A percentile compares a stretch with the other conserved stretches of the same genome.
Evolutionary conservation across 1,139 yeast genomes (phyloP).

Genomic region (Geotrichum reessii): DNA sequence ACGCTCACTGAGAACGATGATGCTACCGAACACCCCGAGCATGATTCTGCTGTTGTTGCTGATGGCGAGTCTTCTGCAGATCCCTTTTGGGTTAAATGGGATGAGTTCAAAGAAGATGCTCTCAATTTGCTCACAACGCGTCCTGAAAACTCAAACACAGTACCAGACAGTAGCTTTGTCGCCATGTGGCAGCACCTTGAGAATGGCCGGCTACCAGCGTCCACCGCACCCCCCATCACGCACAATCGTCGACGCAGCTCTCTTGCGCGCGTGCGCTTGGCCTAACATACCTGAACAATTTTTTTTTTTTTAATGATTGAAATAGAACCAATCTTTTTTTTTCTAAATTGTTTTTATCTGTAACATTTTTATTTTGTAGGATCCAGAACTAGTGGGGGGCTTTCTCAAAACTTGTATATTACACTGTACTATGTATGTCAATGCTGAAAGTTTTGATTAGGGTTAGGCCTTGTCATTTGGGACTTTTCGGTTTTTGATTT

Average conservation of each 20-base stretch:
- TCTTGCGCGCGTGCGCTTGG: conserved; percentile 14
- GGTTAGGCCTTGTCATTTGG: neutral
- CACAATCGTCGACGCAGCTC: conserved; percentile 12
- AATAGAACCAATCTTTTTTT: neutral
- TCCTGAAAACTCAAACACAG: conserved; percentile 7
- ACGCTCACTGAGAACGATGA: neutral
- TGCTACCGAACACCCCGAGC: neutral
- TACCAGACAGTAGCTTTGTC: conserved; percentile 14
- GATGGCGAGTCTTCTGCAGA: neutral
- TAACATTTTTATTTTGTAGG: neutral
- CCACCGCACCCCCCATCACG: conserved; percentile 16
- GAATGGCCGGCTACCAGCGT: conserved; percentile 12
- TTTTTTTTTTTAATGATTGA: neutral
- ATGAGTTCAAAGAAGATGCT: conserved; percentile 16
- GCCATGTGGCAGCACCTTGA: conserved; percentile 16
- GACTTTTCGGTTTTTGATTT: neutral
- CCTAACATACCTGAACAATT: neutral
- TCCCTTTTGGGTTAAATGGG: conserved; percentile 17
- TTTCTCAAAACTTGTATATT: neutral
- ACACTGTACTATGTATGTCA: no score
- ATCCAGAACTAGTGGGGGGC: neutral
- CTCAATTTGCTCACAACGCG: conserved; percentile 10
- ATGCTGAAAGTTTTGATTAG: neutral
- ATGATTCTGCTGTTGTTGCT: neutral
- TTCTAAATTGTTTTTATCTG: neutral